Evolutionary conservation across 805 yeast species (phyloP).

Genomic region (Starmerella tilneyi): DNA sequence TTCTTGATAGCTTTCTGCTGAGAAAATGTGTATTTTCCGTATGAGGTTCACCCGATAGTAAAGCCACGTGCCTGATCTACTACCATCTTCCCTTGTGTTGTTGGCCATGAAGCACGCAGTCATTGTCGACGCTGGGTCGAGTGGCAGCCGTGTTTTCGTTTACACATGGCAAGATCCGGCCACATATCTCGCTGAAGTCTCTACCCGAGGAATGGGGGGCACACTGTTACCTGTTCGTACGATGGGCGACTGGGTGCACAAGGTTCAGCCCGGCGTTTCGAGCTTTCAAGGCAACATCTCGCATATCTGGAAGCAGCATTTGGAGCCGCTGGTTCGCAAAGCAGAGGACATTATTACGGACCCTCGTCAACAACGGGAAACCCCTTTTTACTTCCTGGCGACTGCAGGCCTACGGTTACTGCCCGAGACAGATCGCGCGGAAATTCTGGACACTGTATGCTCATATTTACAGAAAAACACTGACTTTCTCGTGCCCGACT

Average conservation of each 20-base stretch:
- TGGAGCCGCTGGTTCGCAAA: conserved; percentile 50
- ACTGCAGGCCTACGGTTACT: conserved; percentile 94
- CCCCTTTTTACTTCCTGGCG: conserved; percentile 85
- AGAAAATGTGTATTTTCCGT: no score
- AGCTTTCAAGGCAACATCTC: conserved; percentile 45
- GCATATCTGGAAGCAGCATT: conserved; percentile 61
- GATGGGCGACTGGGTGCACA: conserved; percentile 56
- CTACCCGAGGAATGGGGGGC: conserved; percentile 31
- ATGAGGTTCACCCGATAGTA: no score
- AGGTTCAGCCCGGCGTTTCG: conserved; percentile 79
- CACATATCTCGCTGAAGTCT: conserved; percentile 27
- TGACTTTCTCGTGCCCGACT: conserved; percentile 45
- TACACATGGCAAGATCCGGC: conserved; percentile 63
- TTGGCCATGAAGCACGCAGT: conserved; percentile 50
- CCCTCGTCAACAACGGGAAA: conserved; percentile 51
- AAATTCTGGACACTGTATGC: conserved; percentile 55
- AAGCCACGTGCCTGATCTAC: conserved; percentile 2
- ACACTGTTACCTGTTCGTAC: conserved; percentile 62
- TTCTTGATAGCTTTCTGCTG: no score
- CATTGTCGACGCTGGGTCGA: conserved; percentile 89
- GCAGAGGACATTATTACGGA: conserved; percentile 61
- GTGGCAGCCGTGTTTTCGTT: conserved; percentile 81
- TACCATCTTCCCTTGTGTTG: background rate
- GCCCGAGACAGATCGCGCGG: conserved; percentile 42
- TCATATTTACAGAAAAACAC: conserved; percentile 43